A percentile compares a stretch with the other conserved stretches of the same genome.
These are phyloP conservation scores for Laburnicola sp. DNA, from an alignment of 2,329 filamentous ascomycete species.

Conservation along the genomic window DNA sequence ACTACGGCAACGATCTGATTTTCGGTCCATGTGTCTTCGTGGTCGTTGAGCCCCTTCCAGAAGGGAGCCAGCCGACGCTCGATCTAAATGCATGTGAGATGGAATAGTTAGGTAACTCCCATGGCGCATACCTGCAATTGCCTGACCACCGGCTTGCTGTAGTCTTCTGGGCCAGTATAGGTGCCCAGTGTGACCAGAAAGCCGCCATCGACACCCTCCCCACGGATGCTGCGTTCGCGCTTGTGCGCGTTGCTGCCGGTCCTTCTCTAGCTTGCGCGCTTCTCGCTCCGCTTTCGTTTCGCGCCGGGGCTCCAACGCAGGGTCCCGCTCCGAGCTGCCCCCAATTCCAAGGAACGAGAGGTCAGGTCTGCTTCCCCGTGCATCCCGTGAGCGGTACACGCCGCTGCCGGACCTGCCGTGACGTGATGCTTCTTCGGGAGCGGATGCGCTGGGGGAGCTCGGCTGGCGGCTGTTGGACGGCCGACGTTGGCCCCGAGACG, in stretches of 20 bases:
- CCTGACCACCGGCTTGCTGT: conserved; percentile 82
- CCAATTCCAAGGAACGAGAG: conserved; percentile 62
- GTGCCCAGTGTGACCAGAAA: conserved; percentile 92
- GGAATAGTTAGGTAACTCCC: conserved; percentile 9
- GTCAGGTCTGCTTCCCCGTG: conserved; percentile 60
- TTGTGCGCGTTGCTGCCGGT: conserved; percentile 72
- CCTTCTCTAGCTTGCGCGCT: conserved; percentile 79
- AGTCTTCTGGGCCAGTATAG: conserved; percentile 91
- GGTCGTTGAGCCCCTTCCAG: conserved; percentile 91
- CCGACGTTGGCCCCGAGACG: conserved; percentile 39
- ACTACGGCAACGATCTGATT: conserved; percentile 92
- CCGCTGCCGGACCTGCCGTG: conserved; percentile 37
- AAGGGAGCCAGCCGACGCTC: conserved; percentile 92
- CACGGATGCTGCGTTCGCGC: conserved; percentile 86
- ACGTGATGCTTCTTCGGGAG: conserved; percentile 26
- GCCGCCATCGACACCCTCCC: conserved; percentile 92
- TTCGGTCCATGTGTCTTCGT: conserved; percentile 86
- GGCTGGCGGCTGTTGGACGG: conserved; percentile 38
- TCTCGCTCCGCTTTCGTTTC: conserved; percentile 93
- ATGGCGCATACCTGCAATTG: conserved; percentile 77
- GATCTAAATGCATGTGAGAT: conserved; percentile 63
- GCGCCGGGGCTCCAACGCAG: conserved; percentile 63
- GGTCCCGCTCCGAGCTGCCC: conserved; percentile 53
- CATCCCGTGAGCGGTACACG: conserved; percentile 53
- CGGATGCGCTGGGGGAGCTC: conserved; percentile 35